phyloP scores from a whole-genome alignment of 2,329 filamentous ascomycete genomes.

The Phyllosticta citribraziliensis region DNA sequence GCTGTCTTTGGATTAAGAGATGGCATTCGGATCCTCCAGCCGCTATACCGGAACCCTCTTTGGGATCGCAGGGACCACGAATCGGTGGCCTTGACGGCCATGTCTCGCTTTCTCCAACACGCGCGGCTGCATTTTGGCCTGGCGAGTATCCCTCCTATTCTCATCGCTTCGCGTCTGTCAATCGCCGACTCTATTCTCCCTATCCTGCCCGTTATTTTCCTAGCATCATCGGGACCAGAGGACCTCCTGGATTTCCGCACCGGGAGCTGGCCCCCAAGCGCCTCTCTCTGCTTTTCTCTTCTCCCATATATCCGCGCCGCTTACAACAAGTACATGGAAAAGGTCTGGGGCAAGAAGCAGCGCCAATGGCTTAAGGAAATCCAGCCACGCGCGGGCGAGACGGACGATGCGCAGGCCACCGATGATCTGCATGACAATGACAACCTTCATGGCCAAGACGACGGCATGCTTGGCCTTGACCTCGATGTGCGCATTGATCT shows the following conservation, averaged over 20 bases:
- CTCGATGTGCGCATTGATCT: constrained; percentile 27
- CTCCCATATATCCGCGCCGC: constrained; percentile 55
- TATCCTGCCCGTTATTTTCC: constrained; percentile 52
- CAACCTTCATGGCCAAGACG: constrained; percentile 20
- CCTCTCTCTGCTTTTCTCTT: constrained; percentile 54
- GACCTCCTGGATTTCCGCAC: constrained; percentile 35
- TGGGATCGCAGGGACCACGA: constrained; percentile 18
- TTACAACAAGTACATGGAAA: constrained; percentile 55
- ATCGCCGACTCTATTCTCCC: constrained; percentile 55
- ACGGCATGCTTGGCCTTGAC: constrained; percentile 39
- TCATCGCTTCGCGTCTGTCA: constrained; percentile 52
- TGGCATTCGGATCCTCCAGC: constrained; percentile 43
- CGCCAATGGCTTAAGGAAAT: constrained; percentile 53
- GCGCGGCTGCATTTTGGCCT: constrained; percentile 50
- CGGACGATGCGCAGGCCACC: constrained; percentile 15
- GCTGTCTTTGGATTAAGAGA: constrained; percentile 57
- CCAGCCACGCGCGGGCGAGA: constrained; percentile 44
- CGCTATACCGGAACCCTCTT: constrained; percentile 25
- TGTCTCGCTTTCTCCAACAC: constrained; percentile 25
- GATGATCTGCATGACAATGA: constrained; percentile 22
- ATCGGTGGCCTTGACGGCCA: constrained; percentile 24
- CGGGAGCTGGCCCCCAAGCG: constrained; percentile 55
- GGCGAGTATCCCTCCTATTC: constrained; percentile 56
- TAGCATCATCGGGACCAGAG: constrained; percentile 41
- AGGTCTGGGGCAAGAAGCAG: constrained; percentile 47